A percentile compares a stretch with the other conserved stretches of the same genome.
phyloP scores from a whole-genome alignment of 2,329 filamentous ascomycete genomes.

The Clarireedia paspali region DNA sequence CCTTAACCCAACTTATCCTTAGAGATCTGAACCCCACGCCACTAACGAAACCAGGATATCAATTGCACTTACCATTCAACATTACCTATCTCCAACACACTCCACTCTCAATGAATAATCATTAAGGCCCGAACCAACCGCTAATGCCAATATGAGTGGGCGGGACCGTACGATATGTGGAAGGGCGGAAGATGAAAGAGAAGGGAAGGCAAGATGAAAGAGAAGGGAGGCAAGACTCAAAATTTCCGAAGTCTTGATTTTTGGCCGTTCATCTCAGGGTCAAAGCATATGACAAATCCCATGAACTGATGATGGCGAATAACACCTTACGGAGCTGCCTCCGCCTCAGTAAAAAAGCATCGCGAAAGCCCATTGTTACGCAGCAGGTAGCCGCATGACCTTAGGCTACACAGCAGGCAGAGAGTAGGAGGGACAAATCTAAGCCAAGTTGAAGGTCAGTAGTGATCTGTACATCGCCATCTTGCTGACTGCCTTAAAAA shows the following conservation, averaged over 20 bases:
- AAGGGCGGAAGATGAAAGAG: too few species aligned
- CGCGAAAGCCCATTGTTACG: conserved; percentile 3
- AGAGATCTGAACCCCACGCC: neutral
- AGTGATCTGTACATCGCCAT: conserved; percentile 9
- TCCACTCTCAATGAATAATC: neutral
- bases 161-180: neutral
- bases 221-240: too few species aligned
- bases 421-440: neutral
- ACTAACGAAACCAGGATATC: neutral
- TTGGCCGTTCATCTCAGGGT: neutral
- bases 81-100: neutral
- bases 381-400: conserved; percentile 1
- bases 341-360: neutral
- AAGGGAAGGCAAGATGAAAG: too few species aligned
- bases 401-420: neutral
- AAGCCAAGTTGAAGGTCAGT: conserved; percentile 1
- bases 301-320: neutral
- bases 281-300: neutral
- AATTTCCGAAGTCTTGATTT: neutral
- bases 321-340: neutral
- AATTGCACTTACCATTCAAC: neutral
- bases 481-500: conserved; percentile 5
- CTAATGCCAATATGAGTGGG: neutral
- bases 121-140: neutral
- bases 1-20: neutral